Evolutionary conservation across 441 rosid genomes (phyloP), one percentile per base, ranked within the genome.

Genomic region (Adansonia gregorii): DNA sequence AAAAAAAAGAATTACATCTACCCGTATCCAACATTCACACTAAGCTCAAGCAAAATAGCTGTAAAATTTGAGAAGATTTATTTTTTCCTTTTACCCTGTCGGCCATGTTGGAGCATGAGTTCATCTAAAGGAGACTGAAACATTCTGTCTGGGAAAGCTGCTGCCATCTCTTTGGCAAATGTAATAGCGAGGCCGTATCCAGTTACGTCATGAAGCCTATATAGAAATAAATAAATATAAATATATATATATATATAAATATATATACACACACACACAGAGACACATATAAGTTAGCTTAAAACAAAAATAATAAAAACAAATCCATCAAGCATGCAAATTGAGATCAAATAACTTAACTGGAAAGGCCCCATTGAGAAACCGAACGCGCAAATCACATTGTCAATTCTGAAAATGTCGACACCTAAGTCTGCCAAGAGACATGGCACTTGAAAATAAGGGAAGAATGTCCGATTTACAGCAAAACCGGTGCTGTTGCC

Each of bases 401-500:
- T 82, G 89, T 95, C 99, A 75, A 95, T 85, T 88, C 95, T 90
- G 92, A 92, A 95, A 80, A 87, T 72, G 80, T 95, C 99, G 79
- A 91, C 96, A 24, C 99, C 99, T 80, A 93, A 83, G 82, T 86
- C 84, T 79, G 83, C 87, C 84, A 93, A 79, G 69, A 95, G 59
- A 64, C 82, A 89, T 20, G 99, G 89, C 67, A 89, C 78, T 86
- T 95, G 98, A 60, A 90, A 0, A 73, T 95, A 95, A 2, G 98
- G 98, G 76, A 91, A 92, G 86, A 95, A 93, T 24, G 98, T 83
- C 67, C 98, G 89, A 74, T 92, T 95, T 80, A 95, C 97, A 55
- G 99, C 96, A 85, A 95, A 95, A 45, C 98, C 99, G 66, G 91
- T 85, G 84, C 98, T 90, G 87, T 92, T 95, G 63, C 96, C 97